phyloP scores from a whole-genome alignment of 1,139 yeast species.

The Petasospora rhodanensis region DNA sequence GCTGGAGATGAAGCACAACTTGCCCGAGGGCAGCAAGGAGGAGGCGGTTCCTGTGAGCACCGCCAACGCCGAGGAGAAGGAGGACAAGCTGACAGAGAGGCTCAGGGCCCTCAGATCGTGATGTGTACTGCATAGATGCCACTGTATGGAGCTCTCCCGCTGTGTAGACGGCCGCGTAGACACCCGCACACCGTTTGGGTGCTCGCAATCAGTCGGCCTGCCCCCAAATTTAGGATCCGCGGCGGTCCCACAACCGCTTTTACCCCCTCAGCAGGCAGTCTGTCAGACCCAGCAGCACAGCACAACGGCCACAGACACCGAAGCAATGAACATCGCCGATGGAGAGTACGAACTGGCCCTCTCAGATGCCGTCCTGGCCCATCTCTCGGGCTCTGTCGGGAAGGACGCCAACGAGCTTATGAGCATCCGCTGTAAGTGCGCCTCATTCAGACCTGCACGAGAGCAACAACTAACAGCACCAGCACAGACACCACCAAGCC shows the following conservation, averaged over 20 bases:
- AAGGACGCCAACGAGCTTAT: constrained; percentile 10
- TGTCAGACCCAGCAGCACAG: too few species aligned
- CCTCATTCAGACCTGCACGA: neutral
- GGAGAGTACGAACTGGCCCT: constrained; percentile 24
- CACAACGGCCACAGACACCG: too few species aligned
- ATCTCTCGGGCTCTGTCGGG: constrained; percentile 3
- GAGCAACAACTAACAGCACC: neutral
- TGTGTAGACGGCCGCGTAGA: too few species aligned
- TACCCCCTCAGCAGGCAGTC: too few species aligned
- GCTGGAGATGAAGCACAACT: constrained; percentile 81
- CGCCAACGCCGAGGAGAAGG: constrained; percentile 67
- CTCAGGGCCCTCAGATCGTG: constrained; percentile 68
- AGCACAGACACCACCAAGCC: constrained; percentile 9
- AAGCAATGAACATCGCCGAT: constrained; percentile 16
- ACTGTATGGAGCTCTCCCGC: too few species aligned
- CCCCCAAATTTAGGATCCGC: too few species aligned
- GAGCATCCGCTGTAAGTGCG: constrained; percentile 19
- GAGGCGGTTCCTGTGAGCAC: constrained; percentile 28
- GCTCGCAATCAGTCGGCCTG: too few species aligned
- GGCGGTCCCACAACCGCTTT: too few species aligned
- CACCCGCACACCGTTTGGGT: too few species aligned
- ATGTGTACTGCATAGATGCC: too few species aligned
- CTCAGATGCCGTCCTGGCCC: constrained; percentile 14
- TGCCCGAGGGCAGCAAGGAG: constrained; percentile 31
- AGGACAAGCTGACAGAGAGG: constrained; percentile 83